Conservation (phyloP, 495 filamentous ascomycete species). For the Podospora australis region DNA sequence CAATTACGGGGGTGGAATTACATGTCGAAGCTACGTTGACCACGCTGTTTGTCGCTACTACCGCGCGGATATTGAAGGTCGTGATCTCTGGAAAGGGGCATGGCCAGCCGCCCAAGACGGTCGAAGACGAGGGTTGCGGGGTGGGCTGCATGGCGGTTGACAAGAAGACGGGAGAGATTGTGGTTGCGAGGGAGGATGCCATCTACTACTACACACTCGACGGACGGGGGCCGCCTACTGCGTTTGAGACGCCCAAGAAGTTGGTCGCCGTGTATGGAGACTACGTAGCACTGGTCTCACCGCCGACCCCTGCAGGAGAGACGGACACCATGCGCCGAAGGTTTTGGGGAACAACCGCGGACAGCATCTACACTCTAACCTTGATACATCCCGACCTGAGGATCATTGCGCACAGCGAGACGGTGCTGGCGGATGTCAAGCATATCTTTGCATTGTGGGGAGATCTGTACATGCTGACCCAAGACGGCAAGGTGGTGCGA, state of each 20-base stretch:
- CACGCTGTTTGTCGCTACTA: constrained; percentile 87
- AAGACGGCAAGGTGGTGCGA: constrained; percentile 84
- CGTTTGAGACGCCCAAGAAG: constrained; percentile 85
- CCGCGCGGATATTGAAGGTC: constrained; percentile 77
- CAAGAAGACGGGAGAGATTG: constrained; percentile 68
- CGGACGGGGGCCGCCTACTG: constrained; percentile 78
- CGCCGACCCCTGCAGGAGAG: constrained; percentile 50
- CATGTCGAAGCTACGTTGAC: constrained; percentile 56
- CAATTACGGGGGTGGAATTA: constrained; percentile 84
- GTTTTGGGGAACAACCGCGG: constrained; percentile 60
- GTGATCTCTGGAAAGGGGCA: constrained; percentile 81
- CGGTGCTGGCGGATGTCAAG: constrained; percentile 70
- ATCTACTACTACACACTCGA: constrained; percentile 87
- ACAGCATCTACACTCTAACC: constrained; percentile 78
- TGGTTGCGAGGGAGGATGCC: constrained; percentile 89
- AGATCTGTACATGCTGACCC: constrained; percentile 77
- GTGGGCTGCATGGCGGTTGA: constrained; percentile 91
- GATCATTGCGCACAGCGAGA: constrained; percentile 84
- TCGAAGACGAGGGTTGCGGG: constrained; percentile 84
- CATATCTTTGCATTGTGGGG: constrained; percentile 83
- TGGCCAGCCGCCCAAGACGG: constrained; percentile 76
- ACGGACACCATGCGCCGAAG: constrained; percentile 46
- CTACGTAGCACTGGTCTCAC: constrained; percentile 84
- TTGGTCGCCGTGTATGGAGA: constrained; percentile 74
- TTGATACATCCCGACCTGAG: constrained; percentile 85